Evolutionary conservation across 805 yeast genomes (phyloP).

Genomic region (Torulaspora franciscae): DNA sequence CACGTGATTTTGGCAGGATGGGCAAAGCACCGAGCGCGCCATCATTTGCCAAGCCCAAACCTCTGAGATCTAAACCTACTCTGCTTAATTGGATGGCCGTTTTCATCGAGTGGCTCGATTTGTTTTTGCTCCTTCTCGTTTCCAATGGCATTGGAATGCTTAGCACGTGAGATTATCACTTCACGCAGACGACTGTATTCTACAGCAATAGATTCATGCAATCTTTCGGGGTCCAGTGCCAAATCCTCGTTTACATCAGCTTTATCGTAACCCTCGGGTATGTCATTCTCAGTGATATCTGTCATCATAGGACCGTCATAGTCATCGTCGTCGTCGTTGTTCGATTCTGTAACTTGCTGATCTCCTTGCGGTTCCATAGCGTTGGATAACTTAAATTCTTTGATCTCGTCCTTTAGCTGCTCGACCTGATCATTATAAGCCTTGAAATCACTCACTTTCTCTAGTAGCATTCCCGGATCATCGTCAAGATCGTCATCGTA

Average conservation of each 20-base stretch:
- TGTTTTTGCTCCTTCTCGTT: slow-evolving; percentile 47
- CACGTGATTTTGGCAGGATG: not conserved
- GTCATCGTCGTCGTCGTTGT: slow-evolving; percentile 21
- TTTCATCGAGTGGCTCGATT: slow-evolving; percentile 62
- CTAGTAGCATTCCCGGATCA: slow-evolving; percentile 50
- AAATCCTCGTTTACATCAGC: slow-evolving; percentile 21
- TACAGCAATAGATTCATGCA: slow-evolving; percentile 46
- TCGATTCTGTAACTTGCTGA: slow-evolving; percentile 2
- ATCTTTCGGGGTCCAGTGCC: slow-evolving; percentile 28
- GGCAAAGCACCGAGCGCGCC: not conserved
- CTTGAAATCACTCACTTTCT: slow-evolving; percentile 51
- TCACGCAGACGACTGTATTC: slow-evolving; percentile 57
- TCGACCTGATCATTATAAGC: slow-evolving; percentile 47
- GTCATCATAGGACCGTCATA: slow-evolving; percentile 28
- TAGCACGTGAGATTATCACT: slow-evolving; percentile 38
- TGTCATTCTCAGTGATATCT: slow-evolving; percentile 34
- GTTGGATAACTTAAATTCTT: slow-evolving; percentile 22
- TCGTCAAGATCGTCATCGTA: slow-evolving; percentile 57
- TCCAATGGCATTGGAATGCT: not conserved
- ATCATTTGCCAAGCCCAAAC: slow-evolving; percentile 4
- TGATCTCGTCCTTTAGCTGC: slow-evolving; percentile 24
- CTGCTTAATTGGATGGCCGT: slow-evolving; percentile 52
- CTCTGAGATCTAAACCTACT: slow-evolving; percentile 67
- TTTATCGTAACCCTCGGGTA: slow-evolving; percentile 23
- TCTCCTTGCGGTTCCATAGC: slow-evolving; percentile 10